phyloP scores from a whole-genome alignment of 1,139 yeast genomes.

The Debaryomycetaceae sp. region DNA sequence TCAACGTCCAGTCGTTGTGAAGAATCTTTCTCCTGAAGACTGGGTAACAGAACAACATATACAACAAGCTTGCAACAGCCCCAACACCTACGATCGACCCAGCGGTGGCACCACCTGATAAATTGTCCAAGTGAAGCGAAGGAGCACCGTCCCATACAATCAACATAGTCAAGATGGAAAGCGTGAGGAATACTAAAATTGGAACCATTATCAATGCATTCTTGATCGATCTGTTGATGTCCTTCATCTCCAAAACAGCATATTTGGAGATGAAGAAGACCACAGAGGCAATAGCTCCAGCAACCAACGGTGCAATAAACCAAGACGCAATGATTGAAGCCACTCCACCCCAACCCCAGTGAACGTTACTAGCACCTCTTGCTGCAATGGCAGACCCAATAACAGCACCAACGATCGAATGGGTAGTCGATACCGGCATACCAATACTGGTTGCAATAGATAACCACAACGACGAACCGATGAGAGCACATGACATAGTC shows the following conservation, averaged over 20 bases:
- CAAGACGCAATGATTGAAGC: conserved; percentile 74
- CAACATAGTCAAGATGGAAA: conserved; percentile 59
- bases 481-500: conserved; percentile 71
- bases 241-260: conserved; percentile 57
- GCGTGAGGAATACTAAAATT: conserved; percentile 55
- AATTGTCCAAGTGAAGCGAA: conserved; percentile 49
- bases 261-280: conserved; percentile 59
- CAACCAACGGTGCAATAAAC: conserved; percentile 76
- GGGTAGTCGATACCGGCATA: conserved; percentile 78
- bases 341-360: conserved; percentile 78
- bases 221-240: conserved; percentile 37
- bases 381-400: conserved; percentile 79
- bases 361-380: conserved; percentile 50
- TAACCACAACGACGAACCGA: conserved; percentile 75
- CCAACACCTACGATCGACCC: conserved; percentile 62
- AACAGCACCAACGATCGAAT: conserved; percentile 73
- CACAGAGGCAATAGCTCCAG: conserved; percentile 60
- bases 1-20: conserved; percentile 65
- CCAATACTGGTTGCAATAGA: conserved; percentile 64
- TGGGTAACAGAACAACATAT: conserved; percentile 58
- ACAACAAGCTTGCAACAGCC: conserved; percentile 50
- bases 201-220: conserved; percentile 62
- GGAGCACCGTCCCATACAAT: conserved; percentile 75
- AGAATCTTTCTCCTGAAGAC: conserved; percentile 59
- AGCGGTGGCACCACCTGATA: conserved; percentile 48